Percentiles rank a stretch among this genome's conserved stretches.
phyloP scores from a whole-genome alignment of 2,329 filamentous ascomycete species.

The Aureobasidium lini region DNA sequence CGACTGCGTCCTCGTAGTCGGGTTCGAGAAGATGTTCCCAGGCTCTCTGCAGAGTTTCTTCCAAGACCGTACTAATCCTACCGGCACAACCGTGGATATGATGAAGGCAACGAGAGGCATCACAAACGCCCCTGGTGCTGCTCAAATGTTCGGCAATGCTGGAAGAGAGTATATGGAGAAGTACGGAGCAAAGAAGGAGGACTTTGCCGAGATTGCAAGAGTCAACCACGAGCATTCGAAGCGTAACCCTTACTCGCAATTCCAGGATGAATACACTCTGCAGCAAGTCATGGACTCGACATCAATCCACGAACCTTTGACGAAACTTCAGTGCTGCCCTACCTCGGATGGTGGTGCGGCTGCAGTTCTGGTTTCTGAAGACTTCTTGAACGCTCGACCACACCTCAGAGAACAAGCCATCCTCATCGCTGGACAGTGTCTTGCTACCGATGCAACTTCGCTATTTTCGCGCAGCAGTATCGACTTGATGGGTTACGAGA shows the following conservation, averaged over 20 bases:
- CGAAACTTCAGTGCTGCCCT: conserved; percentile 97
- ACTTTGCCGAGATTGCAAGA: conserved; percentile 91
- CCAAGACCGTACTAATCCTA: conserved; percentile 76
- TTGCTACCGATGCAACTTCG: conserved; percentile 74
- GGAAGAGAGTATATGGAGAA: conserved; percentile 93
- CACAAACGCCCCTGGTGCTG: conserved; percentile 74
- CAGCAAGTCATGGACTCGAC: conserved; percentile 71
- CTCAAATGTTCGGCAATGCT: conserved; percentile 94
- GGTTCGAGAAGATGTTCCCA: conserved; percentile 97
- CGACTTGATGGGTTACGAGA: conserved; percentile 82
- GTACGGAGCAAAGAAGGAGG: conserved; percentile 74
- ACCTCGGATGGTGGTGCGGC: conserved; percentile 90
- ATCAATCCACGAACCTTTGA: conserved; percentile 78
- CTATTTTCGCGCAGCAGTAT: conserved; percentile 77
- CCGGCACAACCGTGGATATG: conserved; percentile 63
- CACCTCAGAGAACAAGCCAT: conserved; percentile 78
- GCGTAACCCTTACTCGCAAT: conserved; percentile 96
- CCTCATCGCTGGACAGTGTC: conserved; percentile 76
- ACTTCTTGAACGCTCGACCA: conserved; percentile 77
- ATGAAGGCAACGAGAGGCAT: conserved; percentile 76
- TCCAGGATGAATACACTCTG: conserved; percentile 81
- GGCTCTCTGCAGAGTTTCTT: conserved; percentile 80
- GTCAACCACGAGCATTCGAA: conserved; percentile 89
- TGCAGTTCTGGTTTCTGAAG: conserved; percentile 79
- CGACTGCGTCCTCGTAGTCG: conserved; percentile 83